phyloP scores from a whole-genome alignment of 768 basidiomycete species.

The Hebeloma cylindrosporum region DNA sequence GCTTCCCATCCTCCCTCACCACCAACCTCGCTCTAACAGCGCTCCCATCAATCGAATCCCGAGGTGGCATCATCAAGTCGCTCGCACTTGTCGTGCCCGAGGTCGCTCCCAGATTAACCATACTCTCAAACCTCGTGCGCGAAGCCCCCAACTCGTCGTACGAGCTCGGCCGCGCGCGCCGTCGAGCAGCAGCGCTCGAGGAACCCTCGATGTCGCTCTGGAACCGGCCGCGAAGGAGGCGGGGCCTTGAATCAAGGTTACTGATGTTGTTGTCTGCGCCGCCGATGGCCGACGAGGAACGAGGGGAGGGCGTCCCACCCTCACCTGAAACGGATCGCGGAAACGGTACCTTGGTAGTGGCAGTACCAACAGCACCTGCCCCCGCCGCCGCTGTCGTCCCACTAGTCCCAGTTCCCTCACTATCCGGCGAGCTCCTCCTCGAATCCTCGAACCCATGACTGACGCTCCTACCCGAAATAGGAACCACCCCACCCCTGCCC shows the following conservation, averaged over 20 bases:
- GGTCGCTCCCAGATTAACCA: slow-evolving; percentile 59
- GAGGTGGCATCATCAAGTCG: slow-evolving; percentile 59
- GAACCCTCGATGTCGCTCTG: slow-evolving; percentile 71
- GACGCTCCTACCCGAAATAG: background rate
- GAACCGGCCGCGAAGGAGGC: slow-evolving; percentile 60
- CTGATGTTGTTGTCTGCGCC: too few relatives aligned
- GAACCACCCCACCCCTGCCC: background rate
- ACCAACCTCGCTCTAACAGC: slow-evolving; percentile 68
- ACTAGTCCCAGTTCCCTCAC: slow-evolving; percentile 33
- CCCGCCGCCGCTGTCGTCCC: too few relatives aligned
- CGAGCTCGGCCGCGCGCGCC: slow-evolving; percentile 61
- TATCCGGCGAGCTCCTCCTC: slow-evolving; percentile 16
- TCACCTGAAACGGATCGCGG: slow-evolving; percentile 53
- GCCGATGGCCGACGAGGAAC: slow-evolving; percentile 41
- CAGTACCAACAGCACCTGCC: too few relatives aligned
- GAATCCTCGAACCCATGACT: slow-evolving; percentile 35
- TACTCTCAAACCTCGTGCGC: slow-evolving; percentile 70
- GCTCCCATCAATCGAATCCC: slow-evolving; percentile 65
- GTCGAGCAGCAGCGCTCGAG: too few relatives aligned
- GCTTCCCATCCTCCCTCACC: slow-evolving; percentile 78
- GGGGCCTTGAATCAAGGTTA: slow-evolving; percentile 41
- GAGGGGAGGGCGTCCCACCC: slow-evolving; percentile 32
- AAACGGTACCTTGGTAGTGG: slow-evolving; percentile 60
- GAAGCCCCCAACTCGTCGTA: slow-evolving; percentile 62
- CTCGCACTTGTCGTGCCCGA: slow-evolving; percentile 59